A percentile compares a stretch with the other conserved stretches of the same genome.
These are phyloP conservation scores for Solanum piurae DNA, from an alignment of 257 asterid species.

Conservation along the genomic window DNA sequence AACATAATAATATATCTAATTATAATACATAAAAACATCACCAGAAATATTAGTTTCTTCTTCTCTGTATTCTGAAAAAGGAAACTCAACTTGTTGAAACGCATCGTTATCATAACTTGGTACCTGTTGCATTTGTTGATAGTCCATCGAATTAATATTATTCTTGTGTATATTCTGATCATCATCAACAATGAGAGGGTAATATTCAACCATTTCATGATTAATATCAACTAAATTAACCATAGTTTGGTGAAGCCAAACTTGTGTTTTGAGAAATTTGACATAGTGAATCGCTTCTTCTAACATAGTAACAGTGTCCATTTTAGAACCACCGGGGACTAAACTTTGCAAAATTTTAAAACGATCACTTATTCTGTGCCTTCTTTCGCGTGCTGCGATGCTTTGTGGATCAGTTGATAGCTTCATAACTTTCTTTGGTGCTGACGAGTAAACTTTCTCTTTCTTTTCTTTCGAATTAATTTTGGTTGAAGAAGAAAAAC, in stretches of 20 bases:
- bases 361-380: conserved; percentile 75
- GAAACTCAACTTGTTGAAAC: background rate
- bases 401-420: conserved; percentile 81
- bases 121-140: background rate
- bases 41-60: conserved; percentile 1
- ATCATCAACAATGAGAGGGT: background rate
- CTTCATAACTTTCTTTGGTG: conserved; percentile 11
- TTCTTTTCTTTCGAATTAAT: conserved; percentile 9
- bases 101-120: background rate
- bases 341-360: conserved; percentile 73
- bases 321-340: conserved; percentile 64
- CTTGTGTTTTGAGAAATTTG: conserved; percentile 65
- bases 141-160: background rate
- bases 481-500: conserved; percentile 10
- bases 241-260: conserved; percentile 55
- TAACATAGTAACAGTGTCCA: conserved; percentile 79
- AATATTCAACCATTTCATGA: background rate
- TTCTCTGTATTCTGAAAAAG: background rate
- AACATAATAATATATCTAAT: background rate
- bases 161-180: background rate
- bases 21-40: conserved; percentile 19
- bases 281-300: conserved; percentile 80
- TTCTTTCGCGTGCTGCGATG: conserved; percentile 70
- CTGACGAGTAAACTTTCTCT: background rate
- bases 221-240: conserved; percentile 14